Evolutionary conservation across 163 green algal species (phyloP), one percentile per base, ranked within the genome.

Genomic region (Prototheca cutis): DNA sequence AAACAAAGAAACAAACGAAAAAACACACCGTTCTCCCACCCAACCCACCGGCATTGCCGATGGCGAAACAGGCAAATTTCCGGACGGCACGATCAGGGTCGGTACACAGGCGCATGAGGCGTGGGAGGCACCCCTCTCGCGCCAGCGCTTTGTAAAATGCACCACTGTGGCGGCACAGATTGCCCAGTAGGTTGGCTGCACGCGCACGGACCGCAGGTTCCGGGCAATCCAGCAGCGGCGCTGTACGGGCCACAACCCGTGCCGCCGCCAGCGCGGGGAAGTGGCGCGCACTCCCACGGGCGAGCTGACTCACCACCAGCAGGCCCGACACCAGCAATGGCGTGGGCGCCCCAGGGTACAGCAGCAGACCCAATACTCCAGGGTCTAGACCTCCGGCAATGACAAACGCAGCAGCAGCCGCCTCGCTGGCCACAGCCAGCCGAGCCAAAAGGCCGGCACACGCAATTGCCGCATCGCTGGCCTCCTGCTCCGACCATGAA

Each of bases 11-110:
- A n/a, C n/a, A n/a, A n/a, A n/a, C n/a, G n/a, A n/a, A n/a, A n/a
- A n/a, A n/a, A n/a, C n/a, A n/a, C n/a, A n/a, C n/a, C n/a, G n/a
- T n/a, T n/a, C n/a, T n/a, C n/a, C n/a, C n/a, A n/a, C 5, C 1
- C 39, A 61, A 18, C 64, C 24, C 33, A 84, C 78, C 83, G 15
- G 87, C 88, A 59, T 96, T 95, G 61, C 91, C 89, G 39, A 97
- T 90, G 1, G 92, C 91, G 54, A 98, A 98, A 81, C 88, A 96
- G 23, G 92, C 89, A 82, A 96, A 97, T 71, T 96, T 97, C 62
- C 92, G 85, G 3, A 86, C 90, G 18, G 73, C 70, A 25, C 79
- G 77, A 72, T 98, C 92, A 0, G 65, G 27, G 70, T 98, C 92
- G 1, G 39, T 25, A 66, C 87, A 97, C 31, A 83, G 73, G 54